Base-by-base conservation (phyloP, 805 yeast genomes). In the Candida fluviatilis region DNA sequence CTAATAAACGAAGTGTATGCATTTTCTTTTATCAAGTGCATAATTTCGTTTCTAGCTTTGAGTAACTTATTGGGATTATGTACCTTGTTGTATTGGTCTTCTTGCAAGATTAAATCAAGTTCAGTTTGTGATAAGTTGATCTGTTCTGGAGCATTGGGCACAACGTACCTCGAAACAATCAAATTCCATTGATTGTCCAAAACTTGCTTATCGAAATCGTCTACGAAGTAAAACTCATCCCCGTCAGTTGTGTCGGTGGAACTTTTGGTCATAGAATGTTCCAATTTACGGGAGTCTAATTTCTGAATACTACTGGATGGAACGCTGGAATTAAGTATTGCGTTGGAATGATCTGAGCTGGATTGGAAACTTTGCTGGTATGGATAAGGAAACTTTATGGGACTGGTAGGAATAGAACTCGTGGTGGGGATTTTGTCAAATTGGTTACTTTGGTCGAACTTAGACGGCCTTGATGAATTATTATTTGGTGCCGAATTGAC, bases 121-220 rank as follows among this genome's bases (percentile, higher is more conserved):
- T 73, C 58, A 8, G 63, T 60, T 43, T 61, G 54, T 0, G 78
- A 71, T 14, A 77, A 46, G 51, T 76, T 77, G 45, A 77, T 64
- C 50, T 77, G 79, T 23, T 58, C 60, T 1, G 70, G 66, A 1
- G 80, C 58, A 37, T 71, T 64, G 14, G 57, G 55, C 10, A 48
- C 42, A 28, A 77, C 64, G 49, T 67, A 76, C 10, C 49, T 55
- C 18, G 49, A 40, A 17, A 77, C 57, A 30, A 77, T 68, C 36
- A 47, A 45, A 18, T 54, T 47, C 64, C 74, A 71, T 41, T 68
- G 73, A 18, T 19, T 21, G 18, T 2, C 37, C 19, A 44, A 32
- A n/a, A 34, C 12, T 10, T 28, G 35, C 5, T 21, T 19, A 19
- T 39, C 39, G 13, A 18, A 18, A 15, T 35, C 31, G 17, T 32